Conservation (phyloP, 2,329 filamentous ascomycete species). For the Aspergillus fijiensis region DNA sequence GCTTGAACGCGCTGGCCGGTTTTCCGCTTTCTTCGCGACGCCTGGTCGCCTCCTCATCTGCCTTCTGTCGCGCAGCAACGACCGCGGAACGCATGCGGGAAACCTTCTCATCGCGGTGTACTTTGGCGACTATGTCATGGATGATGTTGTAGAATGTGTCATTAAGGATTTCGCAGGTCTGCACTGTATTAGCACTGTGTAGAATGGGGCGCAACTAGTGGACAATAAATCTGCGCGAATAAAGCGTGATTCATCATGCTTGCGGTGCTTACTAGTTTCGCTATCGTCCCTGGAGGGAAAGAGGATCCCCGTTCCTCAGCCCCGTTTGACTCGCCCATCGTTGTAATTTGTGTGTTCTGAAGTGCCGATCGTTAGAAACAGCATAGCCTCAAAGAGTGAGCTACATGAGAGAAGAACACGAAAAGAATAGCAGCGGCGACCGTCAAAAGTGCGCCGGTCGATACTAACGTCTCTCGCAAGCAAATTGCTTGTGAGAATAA, state of each 20-base stretch:
- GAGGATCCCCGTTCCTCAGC: slow-evolving; percentile 25
- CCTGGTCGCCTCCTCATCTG: slow-evolving; percentile 39
- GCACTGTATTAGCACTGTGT: slow-evolving; percentile 7
- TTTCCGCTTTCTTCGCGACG: slow-evolving; percentile 35
- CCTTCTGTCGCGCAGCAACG: slow-evolving; percentile 44
- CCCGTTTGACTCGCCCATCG: slow-evolving; percentile 34
- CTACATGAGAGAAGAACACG: neutral
- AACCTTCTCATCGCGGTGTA: slow-evolving; percentile 61
- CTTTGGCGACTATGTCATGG: slow-evolving; percentile 58
- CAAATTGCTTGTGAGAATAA: no score
- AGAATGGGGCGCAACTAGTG: neutral
- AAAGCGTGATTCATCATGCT: neutral
- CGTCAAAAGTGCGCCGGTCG: neutral
- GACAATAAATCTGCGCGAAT: neutral
- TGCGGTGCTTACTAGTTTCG: slow-evolving; percentile 39
- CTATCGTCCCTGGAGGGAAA: slow-evolving; percentile 40
- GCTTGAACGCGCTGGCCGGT: slow-evolving; percentile 32
- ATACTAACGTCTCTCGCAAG: neutral
- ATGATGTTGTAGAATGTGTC: slow-evolving; percentile 61
- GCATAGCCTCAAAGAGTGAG: neutral
- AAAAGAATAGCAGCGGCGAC: neutral
- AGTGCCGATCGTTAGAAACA: slow-evolving; percentile 1
- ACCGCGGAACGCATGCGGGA: slow-evolving; percentile 57
- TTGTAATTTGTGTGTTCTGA: slow-evolving; percentile 8
- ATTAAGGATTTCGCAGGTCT: slow-evolving; percentile 54